Base-by-base conservation (phyloP, 495 filamentous ascomycete species). In the Endocarpon pusillum region DNA sequence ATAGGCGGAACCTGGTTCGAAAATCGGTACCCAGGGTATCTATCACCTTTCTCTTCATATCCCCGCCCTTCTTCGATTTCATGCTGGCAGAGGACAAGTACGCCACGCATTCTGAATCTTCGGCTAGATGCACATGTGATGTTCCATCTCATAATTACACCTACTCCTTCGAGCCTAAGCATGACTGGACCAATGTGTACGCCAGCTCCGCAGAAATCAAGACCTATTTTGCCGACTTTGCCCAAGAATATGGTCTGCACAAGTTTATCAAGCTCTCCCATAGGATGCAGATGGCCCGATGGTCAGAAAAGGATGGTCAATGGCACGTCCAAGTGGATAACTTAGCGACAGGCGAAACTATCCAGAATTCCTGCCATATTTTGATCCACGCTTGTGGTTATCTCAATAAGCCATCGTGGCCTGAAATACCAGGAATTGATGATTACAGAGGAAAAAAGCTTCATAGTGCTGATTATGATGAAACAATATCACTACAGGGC, bases 1-100 rank as follows among this genome's bases (percentile, higher is more conserved):
- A 16, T 63, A 3, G 53, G 58, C 3, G 58, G 61, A 1, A 55
- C 52, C 1, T 64, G 59, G 59, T 46, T 62, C 31, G 70, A 72
- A 48, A 75, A 76, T 35, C 55, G 58, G 28, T 76, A 78, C 45
- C 67, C 70, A 1, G 71, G 71, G 21, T 62, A n/a, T n/a, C n/a
- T n/a, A n/a, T n/a, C n/a, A n/a, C n/a, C n/a, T n/a, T n/a, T n/a
- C n/a, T n/a, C n/a, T n/a, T n/a, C n/a, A n/a, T n/a, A n/a, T n/a
- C n/a, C n/a, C n/a, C n/a, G n/a, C n/a, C n/a, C n/a, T n/a, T n/a
- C n/a, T n/a, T n/a, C n/a, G n/a, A n/a, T n/a, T n/a, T n/a, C n/a
- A n/a, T n/a, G n/a, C n/a, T n/a, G n/a, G n/a, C n/a, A n/a, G n/a
- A n/a, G n/a, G n/a, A n/a, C n/a, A n/a, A n/a, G n/a, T n/a, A n/a